Evolutionary conservation across 345 rosid species (phyloP), one percentile per base, ranked within the genome.

Genomic region (Euphorbia peplus): DNA sequence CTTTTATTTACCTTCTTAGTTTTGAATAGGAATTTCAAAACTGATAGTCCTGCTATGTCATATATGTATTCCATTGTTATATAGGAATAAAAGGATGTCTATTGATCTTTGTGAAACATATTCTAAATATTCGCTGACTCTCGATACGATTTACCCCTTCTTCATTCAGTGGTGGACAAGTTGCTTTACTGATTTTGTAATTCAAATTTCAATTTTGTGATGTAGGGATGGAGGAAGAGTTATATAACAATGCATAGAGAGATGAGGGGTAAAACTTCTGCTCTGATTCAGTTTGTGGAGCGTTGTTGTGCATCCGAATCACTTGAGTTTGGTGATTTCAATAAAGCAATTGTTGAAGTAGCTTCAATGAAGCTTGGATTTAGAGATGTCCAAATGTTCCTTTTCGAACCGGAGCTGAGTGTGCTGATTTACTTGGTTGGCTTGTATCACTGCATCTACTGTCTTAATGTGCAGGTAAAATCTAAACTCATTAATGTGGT

Each of bases 371-470:
- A 64, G 53, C 69, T 86, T 16, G 73, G 82, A 5, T 81, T 81
- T 68, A 55, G 67, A 72, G 93, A 88, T 72, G 70, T 84, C 7
- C 78, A 80, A 42, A 73, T 88, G 79, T 72, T 81, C 32, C 70
- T 88, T 32, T 80, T 88, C 76, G 80, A 70, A 8, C 82, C 85
- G 0, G 74, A 72, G 16, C 57, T 78, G 60, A 75, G 62, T 72
- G 86, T 80, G 59, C 68, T 83, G 58, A 70, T 80, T 29, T 81
- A 85, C 79, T 79, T 88, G 79, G 73, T 84, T 60, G 90, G 81
- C 68, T 70, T 85, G 69, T 86, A 82, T 63, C 82, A 82, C 82
- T 85, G 87, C 82, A 75, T 85, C 54, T 64, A 21, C 50, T 56
- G 75, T 61, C 87, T 85, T 32, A 60, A 75, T 59, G 73, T 84